Evolutionary conservation across 192 early-diverging fungal genomes (phyloP).

Genomic region (Linderina pennispora): DNA sequence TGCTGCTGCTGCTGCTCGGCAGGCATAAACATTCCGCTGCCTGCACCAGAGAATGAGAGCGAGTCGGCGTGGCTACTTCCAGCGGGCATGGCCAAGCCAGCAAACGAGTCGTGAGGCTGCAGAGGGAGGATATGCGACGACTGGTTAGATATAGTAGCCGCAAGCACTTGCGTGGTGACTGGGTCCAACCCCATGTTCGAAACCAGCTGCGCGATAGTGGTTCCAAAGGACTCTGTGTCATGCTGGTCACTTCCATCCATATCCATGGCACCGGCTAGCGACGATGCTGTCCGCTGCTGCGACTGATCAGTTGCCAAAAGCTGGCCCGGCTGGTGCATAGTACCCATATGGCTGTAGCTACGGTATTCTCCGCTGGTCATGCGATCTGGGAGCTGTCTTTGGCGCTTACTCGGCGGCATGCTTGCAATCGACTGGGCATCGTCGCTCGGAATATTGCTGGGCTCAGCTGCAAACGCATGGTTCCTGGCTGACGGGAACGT

Average conservation of each 20-base stretch:
- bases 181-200: slow-evolving; percentile 37
- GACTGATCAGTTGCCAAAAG: neutral
- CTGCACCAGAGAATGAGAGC: neutral
- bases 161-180: slow-evolving; percentile 20
- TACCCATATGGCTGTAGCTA: neutral
- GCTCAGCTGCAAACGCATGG: neutral
- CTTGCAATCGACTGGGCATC: neutral
- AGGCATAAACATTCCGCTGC: neutral
- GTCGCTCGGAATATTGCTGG: neutral
- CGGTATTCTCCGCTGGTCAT: neutral
- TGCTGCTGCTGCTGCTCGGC: slow-evolving; percentile 4
- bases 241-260: no score
- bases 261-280: slow-evolving; percentile 4
- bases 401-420: neutral
- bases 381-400: neutral
- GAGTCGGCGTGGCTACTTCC: neutral
- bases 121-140: no score
- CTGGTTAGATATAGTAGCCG: slow-evolving; percentile 23
- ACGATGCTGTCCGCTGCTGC: neutral
- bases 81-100: neutral
- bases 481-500: no score
- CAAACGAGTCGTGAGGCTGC: neutral
- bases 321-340: neutral
- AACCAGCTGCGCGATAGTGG: slow-evolving; percentile 21
- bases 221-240: slow-evolving; percentile 9